These are phyloP conservation scores for Penicillium sp. DNA, from an alignment of 2,329 filamentous ascomycete species.

Conservation along the genomic window DNA sequence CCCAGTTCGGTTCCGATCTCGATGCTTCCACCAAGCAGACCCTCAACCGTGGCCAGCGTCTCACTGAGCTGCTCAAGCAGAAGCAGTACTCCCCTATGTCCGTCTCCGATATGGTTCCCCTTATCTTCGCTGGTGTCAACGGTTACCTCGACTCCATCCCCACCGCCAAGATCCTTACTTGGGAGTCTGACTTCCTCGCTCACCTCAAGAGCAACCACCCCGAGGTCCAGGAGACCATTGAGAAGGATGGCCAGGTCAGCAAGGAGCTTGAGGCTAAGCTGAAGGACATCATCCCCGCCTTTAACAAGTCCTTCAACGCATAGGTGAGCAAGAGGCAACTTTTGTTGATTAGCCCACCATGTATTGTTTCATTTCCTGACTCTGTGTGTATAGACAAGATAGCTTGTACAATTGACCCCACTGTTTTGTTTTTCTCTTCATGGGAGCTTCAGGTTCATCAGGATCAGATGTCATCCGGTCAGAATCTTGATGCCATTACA, in stretches of 20 bases:
- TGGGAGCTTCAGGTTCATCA: slow-evolving; percentile 26
- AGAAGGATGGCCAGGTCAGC: slow-evolving; percentile 94
- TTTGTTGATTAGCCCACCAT: slow-evolving; percentile 37
- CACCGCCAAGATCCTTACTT: slow-evolving; percentile 86
- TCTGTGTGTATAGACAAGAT: slow-evolving; percentile 51
- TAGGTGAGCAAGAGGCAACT: slow-evolving; percentile 45
- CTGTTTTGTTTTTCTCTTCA: slow-evolving; percentile 48
- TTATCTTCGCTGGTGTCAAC: slow-evolving; percentile 99
- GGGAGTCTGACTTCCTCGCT: slow-evolving; percentile 92
- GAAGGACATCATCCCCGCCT: slow-evolving; percentile 74
- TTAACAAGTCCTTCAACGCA: slow-evolving; percentile 88
- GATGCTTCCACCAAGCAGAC: slow-evolving; percentile 99
- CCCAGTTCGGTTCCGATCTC: slow-evolving; percentile 99
- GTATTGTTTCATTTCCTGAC: slow-evolving; percentile 46
- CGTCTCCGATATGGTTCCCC: slow-evolving; percentile 99
- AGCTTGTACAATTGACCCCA: slow-evolving; percentile 52
- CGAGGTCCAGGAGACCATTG: slow-evolving; percentile 82
- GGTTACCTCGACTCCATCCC: slow-evolving; percentile 88
- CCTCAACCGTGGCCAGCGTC: slow-evolving; percentile 95
- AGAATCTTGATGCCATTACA: slow-evolving; percentile 28
- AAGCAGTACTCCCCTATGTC: slow-evolving; percentile 99
- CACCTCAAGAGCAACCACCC: slow-evolving; percentile 91
- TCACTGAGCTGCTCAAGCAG: slow-evolving; percentile 98
- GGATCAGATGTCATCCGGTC: slow-evolving; percentile 20
- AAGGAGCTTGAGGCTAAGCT: slow-evolving; percentile 75